phyloP scores from a whole-genome alignment of 2,329 filamentous ascomycete species.

The Cladophialophora carrionii region DNA sequence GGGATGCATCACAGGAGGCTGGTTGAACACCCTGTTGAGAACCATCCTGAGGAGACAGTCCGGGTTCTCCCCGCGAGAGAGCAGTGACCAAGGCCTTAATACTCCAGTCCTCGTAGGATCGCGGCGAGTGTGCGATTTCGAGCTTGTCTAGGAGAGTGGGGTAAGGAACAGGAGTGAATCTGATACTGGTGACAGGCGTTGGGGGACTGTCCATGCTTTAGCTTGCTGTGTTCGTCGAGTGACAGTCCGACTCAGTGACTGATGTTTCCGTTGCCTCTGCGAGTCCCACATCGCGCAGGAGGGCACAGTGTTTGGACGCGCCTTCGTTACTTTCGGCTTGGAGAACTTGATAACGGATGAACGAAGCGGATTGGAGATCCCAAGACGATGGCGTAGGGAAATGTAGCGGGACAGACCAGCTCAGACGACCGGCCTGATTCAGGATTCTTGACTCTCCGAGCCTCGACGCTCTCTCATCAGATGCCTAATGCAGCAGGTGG shows the following conservation, averaged over 20 bases:
- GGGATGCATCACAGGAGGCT: conserved; percentile 31
- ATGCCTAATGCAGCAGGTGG: conserved; percentile 26
- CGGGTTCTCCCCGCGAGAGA: not conserved
- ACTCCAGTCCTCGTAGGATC: not conserved
- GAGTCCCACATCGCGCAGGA: conserved; percentile 7
- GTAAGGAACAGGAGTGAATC: not conserved
- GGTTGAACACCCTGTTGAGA: conserved; percentile 22
- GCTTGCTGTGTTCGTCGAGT: conserved; percentile 1
- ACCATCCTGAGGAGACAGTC: conserved; percentile 22
- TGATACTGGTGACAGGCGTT: conserved; percentile 6
- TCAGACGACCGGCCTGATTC: conserved; percentile 8
- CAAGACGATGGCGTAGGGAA: conserved; percentile 7
- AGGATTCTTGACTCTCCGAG: conserved; percentile 4
- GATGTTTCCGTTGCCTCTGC: conserved; percentile 6
- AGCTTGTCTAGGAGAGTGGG: conserved; percentile 18
- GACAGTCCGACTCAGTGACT: not conserved
- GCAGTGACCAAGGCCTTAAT: not conserved
- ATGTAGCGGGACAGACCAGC: conserved; percentile 3
- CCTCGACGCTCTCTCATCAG: conserved; percentile 20
- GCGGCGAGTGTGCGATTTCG: not conserved
- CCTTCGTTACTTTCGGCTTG: not conserved
- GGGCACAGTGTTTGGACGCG: not conserved
- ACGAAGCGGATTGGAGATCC: conserved; percentile 5
- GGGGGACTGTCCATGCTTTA: conserved; percentile 11
- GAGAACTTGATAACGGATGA: conserved; percentile 16